Evolutionary conservation across 768 basidiomycete species (phyloP).

Genomic region (Pisolithus tinctorius): DNA sequence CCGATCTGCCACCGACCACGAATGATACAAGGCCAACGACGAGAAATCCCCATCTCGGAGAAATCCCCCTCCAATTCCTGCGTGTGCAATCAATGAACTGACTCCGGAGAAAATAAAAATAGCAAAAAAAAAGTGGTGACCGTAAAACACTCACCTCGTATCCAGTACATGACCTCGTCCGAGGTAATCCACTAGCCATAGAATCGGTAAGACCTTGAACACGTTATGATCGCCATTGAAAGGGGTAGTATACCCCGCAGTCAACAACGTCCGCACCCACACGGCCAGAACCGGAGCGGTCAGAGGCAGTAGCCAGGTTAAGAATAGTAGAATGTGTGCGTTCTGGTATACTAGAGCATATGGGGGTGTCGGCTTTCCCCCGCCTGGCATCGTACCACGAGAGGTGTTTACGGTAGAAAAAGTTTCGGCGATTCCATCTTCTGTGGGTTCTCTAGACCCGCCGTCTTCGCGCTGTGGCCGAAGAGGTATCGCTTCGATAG

Average conservation of each 20-base stretch:
- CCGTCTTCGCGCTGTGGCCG: not conserved
- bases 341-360: constrained; percentile 31
- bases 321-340: constrained; percentile 59
- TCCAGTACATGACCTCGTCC: constrained; percentile 43
- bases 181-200: constrained; percentile 56
- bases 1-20: constrained; percentile 57
- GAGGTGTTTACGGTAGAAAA: not conserved
- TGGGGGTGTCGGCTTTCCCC: not conserved
- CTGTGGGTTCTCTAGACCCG: not conserved
- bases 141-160: constrained; percentile 29
- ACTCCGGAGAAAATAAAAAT: not conserved
- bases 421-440: not conserved
- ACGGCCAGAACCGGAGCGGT: constrained; percentile 74
- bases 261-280: constrained; percentile 82
- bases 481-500: constrained; percentile 19
- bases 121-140: not conserved
- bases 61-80: not conserved
- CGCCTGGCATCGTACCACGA: not conserved
- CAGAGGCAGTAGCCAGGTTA: constrained; percentile 78
- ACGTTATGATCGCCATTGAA: constrained; percentile 80
- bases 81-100: not conserved
- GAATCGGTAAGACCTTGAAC: constrained; percentile 54
- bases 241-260: constrained; percentile 70
- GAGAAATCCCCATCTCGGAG: constrained; percentile 49
- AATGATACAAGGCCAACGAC: constrained; percentile 49